phyloP scores from a whole-genome alignment of 495 filamentous ascomycete species.

The Margaritispora aquatica region DNA sequence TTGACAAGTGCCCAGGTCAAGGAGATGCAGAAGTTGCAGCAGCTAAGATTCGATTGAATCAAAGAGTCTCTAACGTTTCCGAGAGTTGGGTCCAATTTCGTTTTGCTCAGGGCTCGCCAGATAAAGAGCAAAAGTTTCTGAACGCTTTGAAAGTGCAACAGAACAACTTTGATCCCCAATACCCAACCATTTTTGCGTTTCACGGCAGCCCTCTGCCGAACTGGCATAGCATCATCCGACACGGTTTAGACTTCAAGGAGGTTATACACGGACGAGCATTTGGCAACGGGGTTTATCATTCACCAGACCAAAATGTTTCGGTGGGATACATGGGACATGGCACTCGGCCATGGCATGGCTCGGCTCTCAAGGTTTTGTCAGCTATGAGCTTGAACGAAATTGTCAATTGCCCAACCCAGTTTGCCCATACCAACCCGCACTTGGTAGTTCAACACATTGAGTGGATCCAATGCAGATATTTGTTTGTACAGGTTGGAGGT shows the following conservation, averaged over 20 bases:
- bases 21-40: constrained; percentile 18
- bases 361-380: constrained; percentile 45
- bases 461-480: constrained; percentile 89
- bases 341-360: constrained; percentile 54
- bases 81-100: constrained; percentile 71
- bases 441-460: constrained; percentile 72
- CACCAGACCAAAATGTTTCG: constrained; percentile 50
- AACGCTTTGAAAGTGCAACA: constrained; percentile 49
- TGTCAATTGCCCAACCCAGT: constrained; percentile 65
- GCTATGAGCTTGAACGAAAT: constrained; percentile 86
- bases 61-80: constrained; percentile 59
- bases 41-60: constrained; percentile 11
- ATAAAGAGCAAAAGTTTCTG: constrained; percentile 82
- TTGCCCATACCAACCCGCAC: constrained; percentile 45
- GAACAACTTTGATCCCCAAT: constrained; percentile 28
- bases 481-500: constrained; percentile 55
- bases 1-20: constrained; percentile 39
- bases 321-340: constrained; percentile 39
- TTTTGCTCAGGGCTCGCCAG: constrained; percentile 82
- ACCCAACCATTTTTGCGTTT: constrained; percentile 77
- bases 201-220: constrained; percentile 73
- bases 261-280: constrained; percentile 57
- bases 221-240: constrained; percentile 88
- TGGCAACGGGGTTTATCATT: constrained; percentile 81
- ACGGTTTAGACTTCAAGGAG: constrained; percentile 68